Conservation (phyloP, 371 early-diverging fungal genomes). For the Mucor sp. region DNA sequence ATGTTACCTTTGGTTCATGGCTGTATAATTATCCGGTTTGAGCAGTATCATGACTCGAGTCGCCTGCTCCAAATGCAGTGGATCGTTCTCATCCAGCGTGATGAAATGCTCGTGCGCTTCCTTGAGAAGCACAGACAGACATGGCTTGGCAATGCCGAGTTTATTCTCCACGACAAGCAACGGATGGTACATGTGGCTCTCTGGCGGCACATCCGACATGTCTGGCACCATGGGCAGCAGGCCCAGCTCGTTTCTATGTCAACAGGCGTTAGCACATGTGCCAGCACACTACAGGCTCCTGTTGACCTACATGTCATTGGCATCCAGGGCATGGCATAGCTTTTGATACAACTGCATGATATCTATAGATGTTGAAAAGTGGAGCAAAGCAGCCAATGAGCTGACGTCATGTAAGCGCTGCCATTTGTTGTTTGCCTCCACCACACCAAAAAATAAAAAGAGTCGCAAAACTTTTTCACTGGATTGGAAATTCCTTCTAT, state of each 20-base stretch:
- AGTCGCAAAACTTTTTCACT: slow-evolving; percentile 4
- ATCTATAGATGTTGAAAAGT: neutral
- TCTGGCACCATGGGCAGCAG: slow-evolving; percentile 26
- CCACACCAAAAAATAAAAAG: neutral
- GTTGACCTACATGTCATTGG: slow-evolving; percentile 10
- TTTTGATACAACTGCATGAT: slow-evolving; percentile 13
- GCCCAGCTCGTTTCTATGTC: slow-evolving; percentile 39
- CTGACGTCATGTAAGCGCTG: slow-evolving; percentile 1
- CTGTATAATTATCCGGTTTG: slow-evolving; percentile 61
- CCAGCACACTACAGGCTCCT: neutral
- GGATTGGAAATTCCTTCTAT: slow-evolving; percentile 4
- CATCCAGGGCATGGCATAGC: neutral
- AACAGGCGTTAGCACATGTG: neutral
- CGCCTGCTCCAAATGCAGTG: slow-evolving; percentile 21
- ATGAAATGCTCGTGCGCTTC: slow-evolving; percentile 29
- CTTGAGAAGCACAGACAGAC: slow-evolving; percentile 15
- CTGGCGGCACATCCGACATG: slow-evolving; percentile 20
- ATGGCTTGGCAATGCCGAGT: slow-evolving; percentile 31
- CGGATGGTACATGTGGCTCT: slow-evolving; percentile 32
- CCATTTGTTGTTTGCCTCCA: neutral
- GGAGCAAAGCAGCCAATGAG: neutral
- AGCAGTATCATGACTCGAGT: slow-evolving; percentile 46
- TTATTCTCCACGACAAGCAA: slow-evolving; percentile 37
- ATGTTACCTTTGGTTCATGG: slow-evolving; percentile 55
- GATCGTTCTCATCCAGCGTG: neutral